Conservation (phyloP, 2,329 filamentous ascomycete species). For the Coniochaeta prunicola region DNA sequence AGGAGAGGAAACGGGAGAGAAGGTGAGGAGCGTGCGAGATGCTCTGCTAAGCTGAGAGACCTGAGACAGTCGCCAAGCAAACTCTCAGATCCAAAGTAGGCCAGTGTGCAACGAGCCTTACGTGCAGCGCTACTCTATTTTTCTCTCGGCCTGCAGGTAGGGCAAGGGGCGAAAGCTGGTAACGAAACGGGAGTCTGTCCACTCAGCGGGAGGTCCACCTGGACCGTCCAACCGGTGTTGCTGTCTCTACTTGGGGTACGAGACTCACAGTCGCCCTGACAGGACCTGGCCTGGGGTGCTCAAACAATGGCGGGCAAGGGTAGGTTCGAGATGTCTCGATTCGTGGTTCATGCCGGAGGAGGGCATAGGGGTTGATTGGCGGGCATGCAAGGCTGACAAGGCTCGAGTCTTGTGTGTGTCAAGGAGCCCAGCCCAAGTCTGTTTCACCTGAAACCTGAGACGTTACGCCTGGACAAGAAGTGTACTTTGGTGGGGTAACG, state of each 20-base stretch:
- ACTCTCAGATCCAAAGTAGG: background rate
- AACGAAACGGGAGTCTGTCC: conserved; percentile 1
- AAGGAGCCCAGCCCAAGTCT: conserved; percentile 15
- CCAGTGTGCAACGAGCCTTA: background rate
- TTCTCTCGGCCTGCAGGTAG: background rate
- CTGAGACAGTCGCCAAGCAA: background rate
- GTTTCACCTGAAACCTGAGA: conserved; percentile 41
- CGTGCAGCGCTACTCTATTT: background rate
- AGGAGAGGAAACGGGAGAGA: conserved; percentile 1
- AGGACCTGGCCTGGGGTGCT: conserved; percentile 10
- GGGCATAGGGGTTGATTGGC: conserved; percentile 21
- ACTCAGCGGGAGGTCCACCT: background rate
- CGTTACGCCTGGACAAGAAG: conserved; percentile 20
- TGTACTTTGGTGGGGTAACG: background rate
- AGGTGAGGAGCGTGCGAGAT: background rate
- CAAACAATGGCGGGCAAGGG: conserved; percentile 20
- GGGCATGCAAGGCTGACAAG: conserved; percentile 24
- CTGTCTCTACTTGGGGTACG: background rate
- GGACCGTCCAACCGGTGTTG: background rate
- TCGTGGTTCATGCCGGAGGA: conserved; percentile 18
- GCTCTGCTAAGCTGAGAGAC: background rate
- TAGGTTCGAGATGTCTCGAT: conserved; percentile 16
- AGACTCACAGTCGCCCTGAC: background rate
- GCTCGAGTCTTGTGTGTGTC: conserved; percentile 16
- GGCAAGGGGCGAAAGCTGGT: background rate